phyloP scores from a whole-genome alignment of 371 early-diverging fungal genomes.

The Lichtheimia hyalospora region DNA sequence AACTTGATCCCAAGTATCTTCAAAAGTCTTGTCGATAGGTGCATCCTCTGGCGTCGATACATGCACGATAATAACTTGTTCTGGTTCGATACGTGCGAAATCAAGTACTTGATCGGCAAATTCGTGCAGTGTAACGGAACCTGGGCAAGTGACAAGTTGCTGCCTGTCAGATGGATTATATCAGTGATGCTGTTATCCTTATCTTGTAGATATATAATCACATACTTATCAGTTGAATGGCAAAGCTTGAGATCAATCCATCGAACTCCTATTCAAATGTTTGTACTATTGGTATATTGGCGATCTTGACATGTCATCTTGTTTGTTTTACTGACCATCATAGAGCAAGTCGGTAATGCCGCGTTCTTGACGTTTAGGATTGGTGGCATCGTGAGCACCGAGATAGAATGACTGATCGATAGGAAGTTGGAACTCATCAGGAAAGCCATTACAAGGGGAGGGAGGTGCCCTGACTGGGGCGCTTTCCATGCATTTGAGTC shows the following conservation, averaged over 20 bases:
- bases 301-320: no score
- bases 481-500: not conserved
- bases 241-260: slow-evolving; percentile 17
- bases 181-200: not conserved
- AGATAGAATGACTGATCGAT: slow-evolving; percentile 36
- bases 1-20: slow-evolving; percentile 26
- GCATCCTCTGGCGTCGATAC: slow-evolving; percentile 8
- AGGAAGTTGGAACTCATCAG: slow-evolving; percentile 30
- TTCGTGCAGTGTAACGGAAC: slow-evolving; percentile 13
- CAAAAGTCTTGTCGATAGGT: slow-evolving; percentile 18
- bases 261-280: slow-evolving; percentile 14
- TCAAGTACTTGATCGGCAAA: slow-evolving; percentile 22
- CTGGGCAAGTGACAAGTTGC: not conserved
- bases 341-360: slow-evolving; percentile 23
- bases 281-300: no score
- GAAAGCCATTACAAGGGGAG: slow-evolving; percentile 38
- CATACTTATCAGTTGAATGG: slow-evolving; percentile 7
- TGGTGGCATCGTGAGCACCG: slow-evolving; percentile 25
- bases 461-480: slow-evolving; percentile 10
- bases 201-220: not conserved
- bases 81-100: slow-evolving; percentile 18
- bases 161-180: no score
- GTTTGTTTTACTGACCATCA: slow-evolving; percentile 16
- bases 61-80: slow-evolving; percentile 34
- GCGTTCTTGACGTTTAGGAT: slow-evolving; percentile 10